Evolutionary conservation across 305 asterid species (phyloP), one percentile per base, ranked within the genome.

Genomic region (Rubia peregrina): DNA sequence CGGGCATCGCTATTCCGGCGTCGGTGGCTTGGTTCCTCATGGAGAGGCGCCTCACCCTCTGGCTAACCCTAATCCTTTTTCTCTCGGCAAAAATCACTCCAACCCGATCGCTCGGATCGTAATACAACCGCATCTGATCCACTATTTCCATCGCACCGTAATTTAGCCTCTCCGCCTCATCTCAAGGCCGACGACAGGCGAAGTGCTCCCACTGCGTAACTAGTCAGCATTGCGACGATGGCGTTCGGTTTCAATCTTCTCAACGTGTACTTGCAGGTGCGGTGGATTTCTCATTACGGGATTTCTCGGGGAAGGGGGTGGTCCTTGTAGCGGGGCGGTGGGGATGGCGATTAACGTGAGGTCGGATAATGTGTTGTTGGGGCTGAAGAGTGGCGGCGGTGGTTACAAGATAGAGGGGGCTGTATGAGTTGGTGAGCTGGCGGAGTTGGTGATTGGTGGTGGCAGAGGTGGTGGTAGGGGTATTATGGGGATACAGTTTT

Each of bases 21-120:
- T 59, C 82, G 0, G 8, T 72, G 12, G 98, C 98, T 60, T 91
- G 98, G 98, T 88, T 75, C 61, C 57, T 89, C n/a, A 91, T 91
- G 96, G 98, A 91, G 71, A 80, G n/a, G n/a, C n/a, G 88, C 82
- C 98, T 96, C 70, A 86, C 96, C 63, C 9, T 91, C 0, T 88
- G 91, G 89, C 86, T 91, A 83, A 81, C 94, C 14, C 77, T 80
- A 81, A 81, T 89, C 83, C 85, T 91, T 80, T 83, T 86, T 79
- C 96, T 24, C 65, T 60, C 40, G 96, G 98, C 75, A 66, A 72
- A 2, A 85, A 88, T 83, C 14, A 40, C 74, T 74, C 43, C 57
- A 76, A 71, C 73, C 88, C 87, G 0, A 76, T 80, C 49, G 85
- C 96, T 9, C 16, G 40, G 67, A 13, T 78, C 76, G 90, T 91